phyloP scores from a whole-genome alignment of 78 protist species.

The Bigelowiella natans region DNA sequence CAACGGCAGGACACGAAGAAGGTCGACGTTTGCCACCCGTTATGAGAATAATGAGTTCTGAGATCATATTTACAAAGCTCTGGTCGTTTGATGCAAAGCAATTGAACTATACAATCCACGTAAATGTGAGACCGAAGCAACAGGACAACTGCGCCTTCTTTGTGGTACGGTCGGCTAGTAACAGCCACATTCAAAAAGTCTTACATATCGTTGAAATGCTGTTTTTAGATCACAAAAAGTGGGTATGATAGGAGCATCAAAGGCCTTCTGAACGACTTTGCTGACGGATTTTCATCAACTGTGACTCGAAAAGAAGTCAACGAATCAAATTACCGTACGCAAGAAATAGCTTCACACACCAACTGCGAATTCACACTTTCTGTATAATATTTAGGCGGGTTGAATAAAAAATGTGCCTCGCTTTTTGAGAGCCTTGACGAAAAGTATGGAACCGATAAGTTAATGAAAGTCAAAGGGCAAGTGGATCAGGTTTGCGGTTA shows the following conservation, averaged over 20 bases:
- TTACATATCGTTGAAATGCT: too few species aligned
- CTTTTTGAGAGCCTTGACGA: not conserved
- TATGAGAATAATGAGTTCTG: too few species aligned
- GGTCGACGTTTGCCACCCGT: too few species aligned
- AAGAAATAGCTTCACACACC: not conserved
- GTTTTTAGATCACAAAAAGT: too few species aligned
- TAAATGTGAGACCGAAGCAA: not conserved
- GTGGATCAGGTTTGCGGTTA: not conserved
- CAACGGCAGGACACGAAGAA: too few species aligned
- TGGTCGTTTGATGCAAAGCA: not conserved
- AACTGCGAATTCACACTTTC: not conserved
- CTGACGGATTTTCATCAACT: not conserved
- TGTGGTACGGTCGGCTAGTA: too few species aligned
- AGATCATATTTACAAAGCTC: too few species aligned
- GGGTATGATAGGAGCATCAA: not conserved
- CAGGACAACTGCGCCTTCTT: not conserved
- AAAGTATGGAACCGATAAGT: not conserved
- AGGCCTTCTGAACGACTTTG: not conserved
- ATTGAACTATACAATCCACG: not conserved
- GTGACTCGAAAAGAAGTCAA: not conserved
- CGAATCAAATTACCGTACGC: not conserved
- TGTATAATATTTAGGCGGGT: not conserved
- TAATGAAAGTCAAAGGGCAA: not conserved
- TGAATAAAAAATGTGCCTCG: not conserved
- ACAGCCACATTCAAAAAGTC: too few species aligned